Evolutionary conservation across 2,329 filamentous ascomycete genomes (phyloP).

Genomic region (Aulographum hederae): DNA sequence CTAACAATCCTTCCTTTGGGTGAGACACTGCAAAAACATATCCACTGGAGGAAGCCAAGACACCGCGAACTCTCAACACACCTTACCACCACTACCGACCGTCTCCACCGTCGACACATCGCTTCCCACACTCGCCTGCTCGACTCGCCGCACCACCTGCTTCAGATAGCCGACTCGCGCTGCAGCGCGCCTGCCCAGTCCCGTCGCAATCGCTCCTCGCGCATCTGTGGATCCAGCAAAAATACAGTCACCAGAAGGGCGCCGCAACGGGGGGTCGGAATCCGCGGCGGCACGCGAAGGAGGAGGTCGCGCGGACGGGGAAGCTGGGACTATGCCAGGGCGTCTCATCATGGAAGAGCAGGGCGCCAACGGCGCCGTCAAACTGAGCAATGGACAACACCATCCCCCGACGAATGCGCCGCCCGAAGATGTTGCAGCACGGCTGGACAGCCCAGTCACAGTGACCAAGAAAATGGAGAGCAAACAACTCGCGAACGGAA

Average conservation of each 20-base stretch:
- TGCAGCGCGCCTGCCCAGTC: too few relatives aligned
- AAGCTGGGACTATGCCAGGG: slow-evolving; percentile 25
- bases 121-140: too few relatives aligned
- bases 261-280: slow-evolving; percentile 2
- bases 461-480: background rate
- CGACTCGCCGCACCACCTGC: too few relatives aligned
- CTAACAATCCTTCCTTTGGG: too few relatives aligned
- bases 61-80: too few relatives aligned
- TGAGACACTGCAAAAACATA: too few relatives aligned
- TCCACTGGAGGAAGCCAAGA: too few relatives aligned
- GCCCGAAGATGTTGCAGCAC: background rate
- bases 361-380: slow-evolving; percentile 17
- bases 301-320: slow-evolving; percentile 8
- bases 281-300: slow-evolving; percentile 5
- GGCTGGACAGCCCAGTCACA: background rate
- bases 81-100: too few relatives aligned
- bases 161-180: too few relatives aligned
- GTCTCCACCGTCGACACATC: too few relatives aligned
- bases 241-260: background rate
- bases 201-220: too few relatives aligned
- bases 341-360: slow-evolving; percentile 28
- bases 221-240: too few relatives aligned
- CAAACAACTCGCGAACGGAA: background rate
- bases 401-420: background rate
- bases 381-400: slow-evolving; percentile 12